phyloP scores from a whole-genome alignment of 257 asterid genomes.

The Dorcoceras hygrometricum region DNA sequence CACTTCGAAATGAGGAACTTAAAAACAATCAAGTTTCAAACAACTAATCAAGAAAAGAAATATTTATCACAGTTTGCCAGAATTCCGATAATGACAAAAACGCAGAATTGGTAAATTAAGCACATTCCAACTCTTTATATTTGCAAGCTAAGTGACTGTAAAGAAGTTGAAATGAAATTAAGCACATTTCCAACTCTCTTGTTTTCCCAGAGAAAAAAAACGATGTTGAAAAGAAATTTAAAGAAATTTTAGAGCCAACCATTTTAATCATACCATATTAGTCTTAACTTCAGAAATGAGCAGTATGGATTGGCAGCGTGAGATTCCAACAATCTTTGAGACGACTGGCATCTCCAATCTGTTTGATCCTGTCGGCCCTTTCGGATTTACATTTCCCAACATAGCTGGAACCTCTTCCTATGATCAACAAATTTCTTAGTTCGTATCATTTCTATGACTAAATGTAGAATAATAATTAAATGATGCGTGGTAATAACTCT shows the following conservation, averaged over 20 bases:
- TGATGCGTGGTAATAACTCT: background rate
- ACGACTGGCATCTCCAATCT: constrained; percentile 37
- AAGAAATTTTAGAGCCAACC: background rate
- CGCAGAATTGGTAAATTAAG: background rate
- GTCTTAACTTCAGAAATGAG: constrained; percentile 48
- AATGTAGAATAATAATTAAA: background rate
- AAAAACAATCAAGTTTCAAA: background rate
- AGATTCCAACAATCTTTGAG: constrained; percentile 51
- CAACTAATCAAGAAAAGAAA: background rate
- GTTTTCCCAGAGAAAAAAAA: too few relatives aligned
- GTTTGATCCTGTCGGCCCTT: constrained; percentile 25
- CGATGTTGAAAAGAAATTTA: too few relatives aligned
- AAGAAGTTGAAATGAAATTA: background rate
- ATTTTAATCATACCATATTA: constrained; percentile 38
- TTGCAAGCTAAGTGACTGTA: background rate
- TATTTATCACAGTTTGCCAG: background rate
- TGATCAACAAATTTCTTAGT: background rate
- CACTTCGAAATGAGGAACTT: background rate
- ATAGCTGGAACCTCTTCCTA: constrained; percentile 34
- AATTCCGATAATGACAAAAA: background rate
- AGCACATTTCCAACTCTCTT: too few relatives aligned
- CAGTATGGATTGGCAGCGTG: constrained; percentile 48
- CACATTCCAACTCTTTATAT: background rate
- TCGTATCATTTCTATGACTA: background rate
- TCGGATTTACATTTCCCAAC: constrained; percentile 23